Evolutionary conservation across 805 yeast species (phyloP).

Genomic region (Candida sphagnicola): DNA sequence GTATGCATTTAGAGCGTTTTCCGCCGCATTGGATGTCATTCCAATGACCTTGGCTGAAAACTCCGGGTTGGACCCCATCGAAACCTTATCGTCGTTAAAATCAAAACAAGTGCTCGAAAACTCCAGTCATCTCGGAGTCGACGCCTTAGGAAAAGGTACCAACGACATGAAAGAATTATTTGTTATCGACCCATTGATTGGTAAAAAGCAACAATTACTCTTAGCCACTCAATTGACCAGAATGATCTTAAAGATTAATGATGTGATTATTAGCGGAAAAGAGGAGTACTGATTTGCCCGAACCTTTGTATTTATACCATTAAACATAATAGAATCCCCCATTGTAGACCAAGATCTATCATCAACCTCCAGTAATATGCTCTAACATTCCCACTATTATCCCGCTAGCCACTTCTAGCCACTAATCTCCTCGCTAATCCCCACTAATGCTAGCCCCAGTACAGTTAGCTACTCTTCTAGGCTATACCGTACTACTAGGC

Average conservation of each 20-base stretch:
- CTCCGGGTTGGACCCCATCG: conserved; percentile 93
- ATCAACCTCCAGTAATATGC: too few species aligned
- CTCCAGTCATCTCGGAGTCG: conserved; percentile 79
- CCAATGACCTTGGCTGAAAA: conserved; percentile 97
- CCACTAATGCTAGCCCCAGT: too few species aligned
- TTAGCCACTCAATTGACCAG: conserved; percentile 96
- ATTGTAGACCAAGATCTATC: too few species aligned
- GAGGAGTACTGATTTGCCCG: conserved; percentile 52
- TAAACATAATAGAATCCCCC: conserved; percentile 1
- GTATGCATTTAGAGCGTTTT: conserved; percentile 94
- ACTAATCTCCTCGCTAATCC: too few species aligned
- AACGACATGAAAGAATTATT: conserved; percentile 92
- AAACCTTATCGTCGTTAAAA: conserved; percentile 78
- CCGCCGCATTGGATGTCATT: conserved; percentile 84
- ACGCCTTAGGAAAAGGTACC: conserved; percentile 83
- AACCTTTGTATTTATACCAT: neutral
- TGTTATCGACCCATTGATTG: conserved; percentile 95
- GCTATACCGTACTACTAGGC: too few species aligned
- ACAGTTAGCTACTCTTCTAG: too few species aligned
- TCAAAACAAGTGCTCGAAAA: conserved; percentile 77
- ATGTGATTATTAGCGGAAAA: conserved; percentile 88
- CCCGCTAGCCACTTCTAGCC: too few species aligned
- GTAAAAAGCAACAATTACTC: conserved; percentile 92
- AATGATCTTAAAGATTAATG: conserved; percentile 96
- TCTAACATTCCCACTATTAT: too few species aligned